phyloP scores from a whole-genome alignment of 2,329 filamentous ascomycete species.

The Nemania sp. region DNA sequence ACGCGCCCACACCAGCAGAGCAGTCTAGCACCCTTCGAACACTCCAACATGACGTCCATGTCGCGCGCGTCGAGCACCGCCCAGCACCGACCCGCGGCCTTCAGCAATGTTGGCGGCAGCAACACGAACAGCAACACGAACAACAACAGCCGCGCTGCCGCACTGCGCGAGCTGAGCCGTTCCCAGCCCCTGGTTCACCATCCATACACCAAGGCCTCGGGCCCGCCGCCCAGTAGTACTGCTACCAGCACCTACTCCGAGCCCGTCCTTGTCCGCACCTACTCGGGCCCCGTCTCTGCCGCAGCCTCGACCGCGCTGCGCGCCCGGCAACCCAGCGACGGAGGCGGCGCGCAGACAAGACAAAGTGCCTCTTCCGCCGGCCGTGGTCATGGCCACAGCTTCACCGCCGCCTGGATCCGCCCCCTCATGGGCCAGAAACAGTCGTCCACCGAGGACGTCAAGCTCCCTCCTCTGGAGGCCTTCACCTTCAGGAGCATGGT shows the following conservation, averaged over 20 bases:
- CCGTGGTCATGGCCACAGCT: conserved; percentile 40
- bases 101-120: too few species aligned
- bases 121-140: too few species aligned
- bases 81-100: conserved; percentile 57
- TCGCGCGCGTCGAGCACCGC: conserved; percentile 59
- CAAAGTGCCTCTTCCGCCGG: conserved; percentile 28
- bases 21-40: too few species aligned
- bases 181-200: conserved; percentile 58
- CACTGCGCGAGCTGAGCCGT: conserved; percentile 62
- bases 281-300: conserved; percentile 54
- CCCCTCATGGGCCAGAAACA: conserved; percentile 47
- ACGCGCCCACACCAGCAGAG: too few species aligned
- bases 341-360: conserved; percentile 28
- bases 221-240: conserved; percentile 30
- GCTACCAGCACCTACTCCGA: conserved; percentile 59
- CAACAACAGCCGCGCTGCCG: conserved; percentile 60
- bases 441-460: conserved; percentile 41
- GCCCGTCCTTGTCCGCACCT: conserved; percentile 67
- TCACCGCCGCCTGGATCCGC: conserved; percentile 49
- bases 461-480: conserved; percentile 63
- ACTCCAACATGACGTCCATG: conserved; percentile 55
- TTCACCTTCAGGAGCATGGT: conserved; percentile 69
- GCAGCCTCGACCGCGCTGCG: too few species aligned
- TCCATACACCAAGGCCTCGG: conserved; percentile 54
- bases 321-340: too few species aligned